Evolutionary conservation across 495 filamentous ascomycete species (phyloP).

Genomic region (Friedmanniomyces endolithicus): DNA sequence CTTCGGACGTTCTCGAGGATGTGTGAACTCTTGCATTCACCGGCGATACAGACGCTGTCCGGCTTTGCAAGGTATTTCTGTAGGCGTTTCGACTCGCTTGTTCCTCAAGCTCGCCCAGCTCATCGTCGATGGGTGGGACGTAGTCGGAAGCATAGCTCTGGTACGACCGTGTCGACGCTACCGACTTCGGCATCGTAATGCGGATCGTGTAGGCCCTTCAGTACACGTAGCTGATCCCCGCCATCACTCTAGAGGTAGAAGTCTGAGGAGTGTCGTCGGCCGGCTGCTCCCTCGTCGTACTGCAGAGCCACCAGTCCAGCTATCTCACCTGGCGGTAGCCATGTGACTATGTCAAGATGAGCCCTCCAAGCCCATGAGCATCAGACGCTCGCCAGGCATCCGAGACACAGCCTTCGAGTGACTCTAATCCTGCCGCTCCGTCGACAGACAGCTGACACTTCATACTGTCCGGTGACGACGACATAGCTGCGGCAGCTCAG

Average conservation of each 20-base stretch:
- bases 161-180: slow-evolving; percentile 8
- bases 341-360: background rate
- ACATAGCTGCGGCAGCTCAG: no score
- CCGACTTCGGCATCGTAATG: slow-evolving; percentile 18
- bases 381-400: background rate
- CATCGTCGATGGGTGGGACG: background rate
- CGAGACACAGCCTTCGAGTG: background rate
- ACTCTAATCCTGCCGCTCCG: no score
- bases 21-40: slow-evolving; percentile 11
- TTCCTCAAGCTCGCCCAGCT: slow-evolving; percentile 2
- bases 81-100: slow-evolving; percentile 7
- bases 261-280: background rate
- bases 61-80: slow-evolving; percentile 7
- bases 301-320: background rate
- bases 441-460: no score
- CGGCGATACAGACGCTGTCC: slow-evolving; percentile 16
- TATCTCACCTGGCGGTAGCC: background rate
- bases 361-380: background rate
- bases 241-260: background rate
- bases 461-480: no score
- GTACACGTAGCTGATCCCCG: slow-evolving; percentile 1
- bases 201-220: background rate
- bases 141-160: slow-evolving; percentile 9
- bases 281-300: background rate
- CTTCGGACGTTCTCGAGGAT: slow-evolving; percentile 22